phyloP scores from a whole-genome alignment of 345 rosid genomes.

The Erodium maritimum region DNA sequence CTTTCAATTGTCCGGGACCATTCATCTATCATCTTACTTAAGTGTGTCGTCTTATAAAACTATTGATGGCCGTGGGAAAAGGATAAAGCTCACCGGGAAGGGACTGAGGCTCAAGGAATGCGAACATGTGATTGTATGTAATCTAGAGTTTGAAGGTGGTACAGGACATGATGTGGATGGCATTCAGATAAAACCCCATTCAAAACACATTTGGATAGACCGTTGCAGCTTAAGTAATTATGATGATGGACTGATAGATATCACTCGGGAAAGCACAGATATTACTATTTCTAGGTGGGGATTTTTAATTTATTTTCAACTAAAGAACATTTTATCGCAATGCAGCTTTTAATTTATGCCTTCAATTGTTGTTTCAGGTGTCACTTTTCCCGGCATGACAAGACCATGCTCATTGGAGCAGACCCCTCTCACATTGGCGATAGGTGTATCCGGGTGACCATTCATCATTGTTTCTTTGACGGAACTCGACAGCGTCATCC shows the following conservation, averaged over 20 bases:
- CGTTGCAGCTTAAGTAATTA: conserved; percentile 81
- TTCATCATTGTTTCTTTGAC: conserved; percentile 91
- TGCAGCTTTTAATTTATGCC: neutral
- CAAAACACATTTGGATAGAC: conserved; percentile 82
- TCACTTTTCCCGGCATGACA: conserved; percentile 69
- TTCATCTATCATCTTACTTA: conserved; percentile 49
- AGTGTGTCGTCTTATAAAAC: conserved; percentile 78
- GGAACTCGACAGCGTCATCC: conserved; percentile 88
- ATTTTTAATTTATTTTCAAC: neutral
- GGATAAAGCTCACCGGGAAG: conserved; percentile 72
- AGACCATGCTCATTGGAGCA: conserved; percentile 82
- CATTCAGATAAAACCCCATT: conserved; percentile 89
- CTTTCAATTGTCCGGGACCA: conserved; percentile 73
- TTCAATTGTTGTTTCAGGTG: conserved; percentile 37
- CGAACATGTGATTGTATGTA: conserved; percentile 75
- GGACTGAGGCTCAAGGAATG: conserved; percentile 81
- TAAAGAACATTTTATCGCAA: neutral
- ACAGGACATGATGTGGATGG: conserved; percentile 76
- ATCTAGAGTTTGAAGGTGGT: conserved; percentile 82
- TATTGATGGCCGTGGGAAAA: conserved; percentile 89
- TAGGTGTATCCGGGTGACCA: conserved; percentile 76
- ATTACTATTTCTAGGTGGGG: conserved; percentile 74
- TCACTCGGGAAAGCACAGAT: conserved; percentile 88
- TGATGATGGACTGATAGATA: conserved; percentile 85
- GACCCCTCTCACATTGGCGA: conserved; percentile 65